phyloP scores from a whole-genome alignment of 2,329 filamentous ascomycete genomes.

The Xylaria polymorpha region DNA sequence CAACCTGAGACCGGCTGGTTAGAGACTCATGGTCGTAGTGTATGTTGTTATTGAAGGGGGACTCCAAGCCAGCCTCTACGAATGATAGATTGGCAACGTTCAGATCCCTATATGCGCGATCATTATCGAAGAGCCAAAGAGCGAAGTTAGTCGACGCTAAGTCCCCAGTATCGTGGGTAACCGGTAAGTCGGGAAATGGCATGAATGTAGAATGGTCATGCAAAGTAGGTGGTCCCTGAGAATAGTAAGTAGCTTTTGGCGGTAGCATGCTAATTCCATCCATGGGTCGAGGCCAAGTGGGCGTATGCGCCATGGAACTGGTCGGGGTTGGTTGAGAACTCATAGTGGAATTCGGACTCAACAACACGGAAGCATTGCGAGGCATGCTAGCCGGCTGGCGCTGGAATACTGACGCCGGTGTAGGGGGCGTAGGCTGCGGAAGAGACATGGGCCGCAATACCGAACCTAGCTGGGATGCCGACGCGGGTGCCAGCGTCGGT shows the following conservation, averaged over 20 bases:
- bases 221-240: conserved; percentile 40
- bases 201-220: conserved; percentile 52
- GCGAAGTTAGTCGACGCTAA: conserved; percentile 60
- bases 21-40: conserved; percentile 64
- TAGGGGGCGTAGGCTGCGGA: conserved; percentile 25
- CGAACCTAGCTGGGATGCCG: neutral
- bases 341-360: conserved; percentile 56
- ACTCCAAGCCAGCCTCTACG: conserved; percentile 62
- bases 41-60: conserved; percentile 63
- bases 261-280: conserved; percentile 54
- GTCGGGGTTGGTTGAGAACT: conserved; percentile 44
- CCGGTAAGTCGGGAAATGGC: conserved; percentile 51
- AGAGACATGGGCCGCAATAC: conserved; percentile 21
- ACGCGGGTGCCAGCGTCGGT: conserved; percentile 11
- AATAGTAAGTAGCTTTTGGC: conserved; percentile 54
- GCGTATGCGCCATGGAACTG: conserved; percentile 44
- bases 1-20: conserved; percentile 60
- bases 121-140: conserved; percentile 63
- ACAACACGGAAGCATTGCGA: conserved; percentile 60
- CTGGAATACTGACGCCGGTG: conserved; percentile 42
- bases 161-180: conserved; percentile 51
- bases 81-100: conserved; percentile 59
- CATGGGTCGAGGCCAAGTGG: conserved; percentile 51
- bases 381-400: conserved; percentile 53
- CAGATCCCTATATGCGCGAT: conserved; percentile 57